These are phyloP conservation scores for Pleurostoma richardsiae DNA, from an alignment of 2,329 filamentous ascomycete species.

Conservation along the genomic window DNA sequence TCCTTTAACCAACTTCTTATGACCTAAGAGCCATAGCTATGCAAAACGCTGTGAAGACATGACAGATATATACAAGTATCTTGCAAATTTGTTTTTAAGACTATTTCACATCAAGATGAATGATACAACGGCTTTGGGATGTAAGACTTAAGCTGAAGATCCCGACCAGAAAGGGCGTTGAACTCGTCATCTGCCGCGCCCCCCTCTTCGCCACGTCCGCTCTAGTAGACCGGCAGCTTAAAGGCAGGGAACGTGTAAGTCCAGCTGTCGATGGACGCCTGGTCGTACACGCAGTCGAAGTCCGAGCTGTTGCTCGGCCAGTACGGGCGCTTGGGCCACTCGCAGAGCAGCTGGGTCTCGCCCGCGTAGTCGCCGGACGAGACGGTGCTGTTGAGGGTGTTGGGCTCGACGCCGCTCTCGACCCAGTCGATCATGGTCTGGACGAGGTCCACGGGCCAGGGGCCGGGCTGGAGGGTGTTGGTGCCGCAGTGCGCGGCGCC, in stretches of 20 bases:
- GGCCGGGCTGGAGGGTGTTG: slow-evolving; percentile 36
- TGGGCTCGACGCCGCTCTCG: slow-evolving; percentile 39
- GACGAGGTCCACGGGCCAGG: slow-evolving; percentile 23
- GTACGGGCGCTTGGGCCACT: slow-evolving; percentile 34
- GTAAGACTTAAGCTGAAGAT: too few species aligned
- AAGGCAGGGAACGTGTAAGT: slow-evolving; percentile 8
- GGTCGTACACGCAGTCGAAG: slow-evolving; percentile 9
- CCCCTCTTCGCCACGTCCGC: too few species aligned
- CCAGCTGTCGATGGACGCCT: slow-evolving; percentile 9
- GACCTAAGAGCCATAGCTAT: too few species aligned
- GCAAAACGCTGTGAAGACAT: too few species aligned
- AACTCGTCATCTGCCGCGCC: too few species aligned
- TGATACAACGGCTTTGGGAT: too few species aligned
- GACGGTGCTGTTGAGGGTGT: slow-evolving; percentile 26
- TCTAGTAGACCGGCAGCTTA: slow-evolving; percentile 8
- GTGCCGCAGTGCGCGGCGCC: slow-evolving; percentile 43
- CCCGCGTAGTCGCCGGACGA: slow-evolving; percentile 21
- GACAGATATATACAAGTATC: too few species aligned
- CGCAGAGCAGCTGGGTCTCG: slow-evolving; percentile 30
- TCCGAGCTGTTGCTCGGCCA: slow-evolving; percentile 25
- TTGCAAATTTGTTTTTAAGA: too few species aligned
- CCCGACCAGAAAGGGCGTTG: too few species aligned
- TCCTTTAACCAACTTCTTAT: too few species aligned
- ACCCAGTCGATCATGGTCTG: slow-evolving; percentile 38
- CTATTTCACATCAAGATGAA: too few species aligned